Base-by-base conservation (phyloP, 129 eudicot species). In the Deinandra increscens region DNA sequence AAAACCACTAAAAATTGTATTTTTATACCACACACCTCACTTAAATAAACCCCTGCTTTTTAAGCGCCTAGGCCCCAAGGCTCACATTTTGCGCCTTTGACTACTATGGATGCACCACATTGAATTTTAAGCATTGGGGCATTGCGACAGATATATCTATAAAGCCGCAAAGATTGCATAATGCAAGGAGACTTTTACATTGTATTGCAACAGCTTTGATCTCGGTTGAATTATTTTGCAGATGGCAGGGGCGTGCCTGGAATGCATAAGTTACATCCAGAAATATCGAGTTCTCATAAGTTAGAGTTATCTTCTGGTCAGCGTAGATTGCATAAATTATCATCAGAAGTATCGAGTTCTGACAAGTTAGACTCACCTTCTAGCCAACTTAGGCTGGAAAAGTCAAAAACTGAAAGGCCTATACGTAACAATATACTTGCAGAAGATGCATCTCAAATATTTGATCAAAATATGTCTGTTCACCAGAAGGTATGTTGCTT, bases 391-490 rank as follows among this genome's bases (percentile, higher is more conserved):
- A 86, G 65, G 68, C 80, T 93, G 77, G 97, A 80, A 74, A 79
- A 90, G 76, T 81, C 95, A 39, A 89, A 85, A 77, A 93, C 99
- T 0, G 99, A 89, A 79, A 78, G 74, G 60, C 97, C 80, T 29
- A 80, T 64, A 60, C 85, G 66, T 70, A 80, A 48, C 58, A 79
- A 78, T 36, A 63, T 83, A 73, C 84, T 79, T 60, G 82, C 85
- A 56, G 80, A 81, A 61, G 98, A 93, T 53, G 95, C 98, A 34
- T 93, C 97, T 51, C 90, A 89, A 78, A 84, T 93, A 73, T 89
- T 85, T 73, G 90, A 89, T 61, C 72, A 82, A 39, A 84, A 74
- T 12, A 76, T 93, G 72, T 59, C 97, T 65, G 88, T 70, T 36
- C 85, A 87, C 50, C 84, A 89, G 82, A 89, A 93, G 92, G 99